Base-by-base conservation (phyloP, 257 asterid species). In the Striga asiatica region DNA sequence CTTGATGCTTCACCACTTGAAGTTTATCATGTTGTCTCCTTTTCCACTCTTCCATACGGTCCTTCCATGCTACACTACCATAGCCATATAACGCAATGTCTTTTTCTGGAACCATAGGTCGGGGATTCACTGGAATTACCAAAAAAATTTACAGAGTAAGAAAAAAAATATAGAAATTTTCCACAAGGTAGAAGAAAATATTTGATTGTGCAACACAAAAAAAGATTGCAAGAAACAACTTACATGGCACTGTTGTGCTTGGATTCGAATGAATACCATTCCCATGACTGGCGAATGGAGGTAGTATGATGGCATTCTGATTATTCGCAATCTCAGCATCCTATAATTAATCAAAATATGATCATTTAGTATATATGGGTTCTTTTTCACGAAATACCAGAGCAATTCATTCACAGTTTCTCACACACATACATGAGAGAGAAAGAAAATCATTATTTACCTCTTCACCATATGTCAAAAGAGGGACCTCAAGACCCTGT, bases 51-150 rank as follows among this genome's bases (percentile, higher is more conserved):
- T 89, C 97, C 94, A 85, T 74, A 21, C 86, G 81, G 62, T 89
- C 93, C 74, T 83, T 85, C 97, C 95, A 89, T 21, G 94, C 83
- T 67, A 85, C 93, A 83, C 95, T 89, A 61, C 95, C 97, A 58
- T 83, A 89, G 53, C 95, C 95, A 58, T 85, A 89, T 12, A 79
- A 49, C 3, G 94, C 89, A 47, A 70, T 28, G 72, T 89, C 95
- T 76, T 85, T 85, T 71, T 81, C 71, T 2, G 89, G 94, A 53
- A 72, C 95, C 95, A 89, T 77, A 38, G 97, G 76, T 25, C 97
- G 80, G 0, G 87, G 71, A 51, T 74, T 78, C 78, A 73, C 95
- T 85, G 61, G 11, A 11, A 9, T 34, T 19, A 49, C 38, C 63
- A 11, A 50, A 53, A 42, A 55, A 66, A 38, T 34, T n/a, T 21